A percentile compares a stretch with the other conserved stretches of the same genome.
Conservation (phyloP, 208 protist species). For the Crithidia thermophila region DNA sequence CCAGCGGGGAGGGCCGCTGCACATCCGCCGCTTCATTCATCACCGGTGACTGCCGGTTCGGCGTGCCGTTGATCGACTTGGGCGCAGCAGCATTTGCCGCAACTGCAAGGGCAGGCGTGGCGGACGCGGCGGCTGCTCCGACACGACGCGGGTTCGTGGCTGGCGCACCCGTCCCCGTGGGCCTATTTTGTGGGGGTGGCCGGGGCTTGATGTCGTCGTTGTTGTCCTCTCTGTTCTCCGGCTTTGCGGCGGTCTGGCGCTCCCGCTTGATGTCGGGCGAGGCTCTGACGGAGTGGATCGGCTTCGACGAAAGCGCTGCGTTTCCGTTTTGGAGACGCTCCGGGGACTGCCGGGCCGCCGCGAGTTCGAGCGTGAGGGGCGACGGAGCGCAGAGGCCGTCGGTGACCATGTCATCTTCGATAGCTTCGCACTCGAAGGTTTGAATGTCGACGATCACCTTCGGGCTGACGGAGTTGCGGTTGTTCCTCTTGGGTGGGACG, state of each 20-base stretch:
- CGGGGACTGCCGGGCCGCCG: not conserved
- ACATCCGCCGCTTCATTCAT: not conserved
- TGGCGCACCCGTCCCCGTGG: constrained; percentile 2
- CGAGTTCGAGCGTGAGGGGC: constrained; percentile 4
- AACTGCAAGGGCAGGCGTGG: too few species aligned
- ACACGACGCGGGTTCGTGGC: not conserved
- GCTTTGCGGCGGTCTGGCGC: too few species aligned
- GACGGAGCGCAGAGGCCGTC: constrained; percentile 10
- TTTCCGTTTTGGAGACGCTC: not conserved
- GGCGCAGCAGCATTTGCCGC: too few species aligned
- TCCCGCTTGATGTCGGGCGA: too few species aligned
- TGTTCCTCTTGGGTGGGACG: constrained; percentile 32
- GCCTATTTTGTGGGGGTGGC: not conserved
- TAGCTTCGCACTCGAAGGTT: constrained; percentile 18
- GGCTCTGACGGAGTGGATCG: too few species aligned
- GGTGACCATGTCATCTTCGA: constrained; percentile 30
- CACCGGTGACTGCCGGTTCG: not conserved
- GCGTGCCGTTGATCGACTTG: constrained; percentile 9
- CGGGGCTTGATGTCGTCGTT: not conserved
- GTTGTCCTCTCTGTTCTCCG: not conserved
- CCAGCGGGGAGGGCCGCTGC: too few species aligned
- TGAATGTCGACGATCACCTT: constrained; percentile 22
- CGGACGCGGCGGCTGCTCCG: too few species aligned
- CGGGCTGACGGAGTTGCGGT: constrained; percentile 1
- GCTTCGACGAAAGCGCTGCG: not conserved